Evolutionary conservation across 2,329 filamentous ascomycete species (phyloP).

Genomic region (Calonectria naviculata): DNA sequence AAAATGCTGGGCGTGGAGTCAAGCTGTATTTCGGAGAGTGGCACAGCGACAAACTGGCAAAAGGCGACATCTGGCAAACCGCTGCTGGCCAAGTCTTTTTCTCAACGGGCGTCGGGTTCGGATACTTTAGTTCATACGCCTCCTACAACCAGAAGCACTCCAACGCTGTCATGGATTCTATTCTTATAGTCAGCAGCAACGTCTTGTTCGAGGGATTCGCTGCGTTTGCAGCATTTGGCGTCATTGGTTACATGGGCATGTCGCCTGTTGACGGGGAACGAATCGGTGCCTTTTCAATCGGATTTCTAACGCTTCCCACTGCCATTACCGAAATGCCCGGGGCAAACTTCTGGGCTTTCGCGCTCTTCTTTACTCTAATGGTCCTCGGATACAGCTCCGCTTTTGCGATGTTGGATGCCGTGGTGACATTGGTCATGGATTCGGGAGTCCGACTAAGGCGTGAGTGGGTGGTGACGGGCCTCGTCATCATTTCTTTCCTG

Average conservation of each 20-base stretch:
- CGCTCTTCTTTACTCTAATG: slow-evolving; percentile 68
- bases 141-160: slow-evolving; percentile 68
- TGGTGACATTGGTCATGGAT: slow-evolving; percentile 65
- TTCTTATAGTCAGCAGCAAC: slow-evolving; percentile 66
- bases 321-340: slow-evolving; percentile 68
- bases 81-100: slow-evolving; percentile 71
- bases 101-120: slow-evolving; percentile 68
- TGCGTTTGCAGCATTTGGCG: slow-evolving; percentile 62
- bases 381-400: slow-evolving; percentile 68
- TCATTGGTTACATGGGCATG: slow-evolving; percentile 59
- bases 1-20: slow-evolving; percentile 64
- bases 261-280: slow-evolving; percentile 49
- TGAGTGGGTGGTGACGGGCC: slow-evolving; percentile 59
- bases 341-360: slow-evolving; percentile 68
- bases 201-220: slow-evolving; percentile 67
- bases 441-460: slow-evolving; percentile 50
- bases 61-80: slow-evolving; percentile 67
- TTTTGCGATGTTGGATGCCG: slow-evolving; percentile 69
- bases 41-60: slow-evolving; percentile 61
- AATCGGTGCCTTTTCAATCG: slow-evolving; percentile 66
- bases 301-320: slow-evolving; percentile 67
- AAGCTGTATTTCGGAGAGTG: slow-evolving; percentile 58
- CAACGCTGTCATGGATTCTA: slow-evolving; percentile 69
- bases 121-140: slow-evolving; percentile 68
- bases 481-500: slow-evolving; percentile 63